Percentiles rank a stretch among this genome's conserved stretches.
Evolutionary conservation across 1,284 basidiomycete species (phyloP).

Genomic region (Fomitiporia mediterranea): DNA sequence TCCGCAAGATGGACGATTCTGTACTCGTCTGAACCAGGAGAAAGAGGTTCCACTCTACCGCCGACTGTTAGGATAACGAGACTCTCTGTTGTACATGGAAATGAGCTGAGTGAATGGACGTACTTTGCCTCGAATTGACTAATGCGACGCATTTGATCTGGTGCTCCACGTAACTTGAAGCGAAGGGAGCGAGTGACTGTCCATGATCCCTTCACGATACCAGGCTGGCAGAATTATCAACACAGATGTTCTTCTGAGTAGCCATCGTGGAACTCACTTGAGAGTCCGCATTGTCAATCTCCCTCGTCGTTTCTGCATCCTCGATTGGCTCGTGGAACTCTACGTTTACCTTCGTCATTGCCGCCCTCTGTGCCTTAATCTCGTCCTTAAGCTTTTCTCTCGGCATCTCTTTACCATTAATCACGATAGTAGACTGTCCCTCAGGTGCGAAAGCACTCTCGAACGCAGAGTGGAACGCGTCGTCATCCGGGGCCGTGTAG

Average conservation of each 20-base stretch:
- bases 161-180: constrained; percentile 40
- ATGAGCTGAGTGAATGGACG: constrained; percentile 17
- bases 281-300: not conserved
- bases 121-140: constrained; percentile 43
- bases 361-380: constrained; percentile 21
- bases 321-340: constrained; percentile 33
- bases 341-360: constrained; percentile 25
- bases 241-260: not conserved
- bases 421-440: constrained; percentile 22
- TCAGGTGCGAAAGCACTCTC: constrained; percentile 31
- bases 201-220: constrained; percentile 39
- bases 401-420: constrained; percentile 32
- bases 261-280: not conserved
- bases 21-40: not conserved
- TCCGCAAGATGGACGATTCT: constrained; percentile 2
- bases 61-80: not conserved
- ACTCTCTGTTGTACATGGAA: not conserved
- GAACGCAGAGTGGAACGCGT: constrained; percentile 25
- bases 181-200: constrained; percentile 39
- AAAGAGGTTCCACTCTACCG: not conserved
- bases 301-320: not conserved
- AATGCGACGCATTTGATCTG: constrained; percentile 35
- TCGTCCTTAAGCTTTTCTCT: constrained; percentile 31
- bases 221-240: constrained; percentile 26
- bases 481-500: constrained; percentile 27